Evolutionary conservation across 2,329 filamentous ascomycete genomes (phyloP), one percentile per base, ranked within the genome.

Genomic region (Talaromyces marneffei): DNA sequence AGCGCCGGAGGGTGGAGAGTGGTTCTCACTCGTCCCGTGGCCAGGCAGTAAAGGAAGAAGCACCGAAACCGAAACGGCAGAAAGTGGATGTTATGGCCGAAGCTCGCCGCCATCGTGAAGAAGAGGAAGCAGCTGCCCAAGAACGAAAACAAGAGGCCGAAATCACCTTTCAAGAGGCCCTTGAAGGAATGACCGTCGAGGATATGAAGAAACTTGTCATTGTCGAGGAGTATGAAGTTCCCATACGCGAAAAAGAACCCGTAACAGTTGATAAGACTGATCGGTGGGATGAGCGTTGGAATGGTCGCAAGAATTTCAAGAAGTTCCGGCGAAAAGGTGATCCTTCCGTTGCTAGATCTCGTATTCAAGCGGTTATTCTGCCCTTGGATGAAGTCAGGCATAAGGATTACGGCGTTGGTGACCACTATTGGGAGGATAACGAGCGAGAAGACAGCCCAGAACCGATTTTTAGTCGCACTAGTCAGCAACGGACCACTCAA

Each of bases 221-320:
- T 16, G 83, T 96, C 1, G 90, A 94, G 69, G 84, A 88, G 65
- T 90, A 96, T 75, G 82, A 88, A 8, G 72, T 97, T 0, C 82
- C 25, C 60, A 69, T 64, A 66, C 69, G 68, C 69, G 44, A 64
- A 58, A 64, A 64, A 66, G 66, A 68, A 68, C 68, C 57, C 64
- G 66, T 63, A 66, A 68, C 75, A n/a, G 66, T 75, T 57, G 71
- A 77, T n/a, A 74, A 73, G 35, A 75, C 81, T 18, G 84, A 87
- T 4, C 82, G 90, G 42, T 97, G 93, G 92, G 85, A 97, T 66
- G 86, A 91, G 0, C 82, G 82, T 40, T 99, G 94, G 94, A 96
- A 97, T 71, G 94, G 93, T 0, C 83, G 93, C 46, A 93, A 91
- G 75, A 97, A 99, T 71, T 99, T 96, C 78, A 99, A 99, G 74